Evolutionary conservation across 768 basidiomycete species (phyloP).

Genomic region (Lactarius akahatsu): DNA sequence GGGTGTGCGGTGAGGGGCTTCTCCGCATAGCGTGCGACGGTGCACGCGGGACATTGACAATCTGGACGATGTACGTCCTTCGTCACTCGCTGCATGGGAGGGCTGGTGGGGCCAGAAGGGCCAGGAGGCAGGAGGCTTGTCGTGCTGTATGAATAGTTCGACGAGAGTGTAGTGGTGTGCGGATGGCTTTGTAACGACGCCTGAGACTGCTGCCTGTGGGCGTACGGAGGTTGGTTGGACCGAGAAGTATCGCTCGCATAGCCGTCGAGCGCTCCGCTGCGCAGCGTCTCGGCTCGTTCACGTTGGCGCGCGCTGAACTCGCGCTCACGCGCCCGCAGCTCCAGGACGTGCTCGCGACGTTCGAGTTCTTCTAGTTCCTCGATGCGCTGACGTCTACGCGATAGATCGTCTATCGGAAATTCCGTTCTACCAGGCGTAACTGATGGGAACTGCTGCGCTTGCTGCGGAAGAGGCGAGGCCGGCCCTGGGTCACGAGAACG

Average conservation of each 20-base stretch:
- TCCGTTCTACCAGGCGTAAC: conserved; percentile 2
- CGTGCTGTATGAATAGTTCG: conserved; percentile 43
- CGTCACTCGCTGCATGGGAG: conserved; percentile 28
- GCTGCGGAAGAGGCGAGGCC: conserved; percentile 19
- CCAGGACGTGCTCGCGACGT: conserved; percentile 55
- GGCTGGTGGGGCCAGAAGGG: conserved; percentile 28
- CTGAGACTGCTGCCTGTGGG: conserved; percentile 21
- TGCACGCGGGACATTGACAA: conserved; percentile 67
- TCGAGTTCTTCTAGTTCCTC: conserved; percentile 55
- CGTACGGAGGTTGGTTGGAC: conserved; percentile 29
- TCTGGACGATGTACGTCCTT: conserved; percentile 51
- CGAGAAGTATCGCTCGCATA: conserved; percentile 35
- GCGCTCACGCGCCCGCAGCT: conserved; percentile 49
- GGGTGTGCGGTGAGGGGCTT: conserved; percentile 41
- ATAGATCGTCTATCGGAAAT: conserved; percentile 36
- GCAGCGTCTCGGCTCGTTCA: conserved; percentile 37
- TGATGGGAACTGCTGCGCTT: conserved; percentile 18
- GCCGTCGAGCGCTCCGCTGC: conserved; percentile 32
- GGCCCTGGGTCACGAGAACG: conserved; percentile 23
- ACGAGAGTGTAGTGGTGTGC: conserved; percentile 27
- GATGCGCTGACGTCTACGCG: conserved; percentile 42
- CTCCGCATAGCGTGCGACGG: conserved; percentile 51
- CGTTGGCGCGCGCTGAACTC: conserved; percentile 16
- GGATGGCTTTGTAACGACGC: conserved; percentile 12
- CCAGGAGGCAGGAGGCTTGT: conserved; percentile 42